phyloP scores from a whole-genome alignment of 1,139 yeast species.

The Debaryomyces psychrophilus region DNA sequence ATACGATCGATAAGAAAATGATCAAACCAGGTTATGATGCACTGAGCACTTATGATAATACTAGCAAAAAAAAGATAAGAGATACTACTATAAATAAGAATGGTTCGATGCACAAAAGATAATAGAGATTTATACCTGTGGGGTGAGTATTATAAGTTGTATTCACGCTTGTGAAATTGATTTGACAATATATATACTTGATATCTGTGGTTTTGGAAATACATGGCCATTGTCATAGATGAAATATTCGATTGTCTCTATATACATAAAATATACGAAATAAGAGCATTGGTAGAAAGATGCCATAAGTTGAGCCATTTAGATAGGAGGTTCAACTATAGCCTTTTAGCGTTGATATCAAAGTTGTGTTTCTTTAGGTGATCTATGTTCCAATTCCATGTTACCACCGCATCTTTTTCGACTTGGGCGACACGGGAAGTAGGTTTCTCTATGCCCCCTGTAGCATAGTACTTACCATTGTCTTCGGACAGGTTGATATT shows the following conservation, averaged over 20 bases:
- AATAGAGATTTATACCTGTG: too few relatives aligned
- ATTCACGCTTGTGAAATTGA: too few relatives aligned
- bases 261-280: too few relatives aligned
- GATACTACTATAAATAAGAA: background rate
- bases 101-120: too few relatives aligned
- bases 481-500: slow-evolving; percentile 45
- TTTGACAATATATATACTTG: too few relatives aligned
- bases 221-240: too few relatives aligned
- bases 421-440: slow-evolving; percentile 36
- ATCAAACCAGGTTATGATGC: slow-evolving; percentile 6
- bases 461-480: slow-evolving; percentile 68
- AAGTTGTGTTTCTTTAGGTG: slow-evolving; percentile 30
- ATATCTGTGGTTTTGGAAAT: too few relatives aligned
- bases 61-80: slow-evolving; percentile 3
- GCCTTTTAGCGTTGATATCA: slow-evolving; percentile 3
- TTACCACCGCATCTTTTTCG: slow-evolving; percentile 24
- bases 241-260: too few relatives aligned
- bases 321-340: background rate
- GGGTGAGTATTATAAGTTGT: too few relatives aligned
- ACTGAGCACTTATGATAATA: background rate
- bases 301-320: too few relatives aligned
- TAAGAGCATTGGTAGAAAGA: too few relatives aligned
- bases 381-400: slow-evolving; percentile 36
- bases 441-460: slow-evolving; percentile 56
- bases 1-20: slow-evolving; percentile 8